Evolutionary conservation across 176 grass and related monocot genomes (phyloP).

Genomic region (Aegilops bicornis): DNA sequence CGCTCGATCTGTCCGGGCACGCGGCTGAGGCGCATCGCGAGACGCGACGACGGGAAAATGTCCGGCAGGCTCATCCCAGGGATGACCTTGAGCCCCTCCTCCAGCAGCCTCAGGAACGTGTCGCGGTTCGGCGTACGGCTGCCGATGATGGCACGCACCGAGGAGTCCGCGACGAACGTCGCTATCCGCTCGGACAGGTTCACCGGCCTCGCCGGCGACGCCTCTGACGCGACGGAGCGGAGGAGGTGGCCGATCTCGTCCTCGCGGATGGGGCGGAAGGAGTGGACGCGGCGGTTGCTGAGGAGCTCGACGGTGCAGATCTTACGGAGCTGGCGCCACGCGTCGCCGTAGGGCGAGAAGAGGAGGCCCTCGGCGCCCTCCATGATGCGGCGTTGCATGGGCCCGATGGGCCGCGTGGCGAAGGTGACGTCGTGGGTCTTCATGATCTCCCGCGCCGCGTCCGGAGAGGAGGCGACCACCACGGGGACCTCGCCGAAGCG

Average conservation of each 20-base stretch:
- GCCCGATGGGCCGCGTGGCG: conserved; percentile 15
- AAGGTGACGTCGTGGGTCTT: conserved; percentile 56
- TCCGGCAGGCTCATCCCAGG: conserved; percentile 37
- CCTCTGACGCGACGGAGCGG: neutral
- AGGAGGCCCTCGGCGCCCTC: conserved; percentile 44
- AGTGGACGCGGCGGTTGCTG: conserved; percentile 40
- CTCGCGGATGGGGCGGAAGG: conserved; percentile 37
- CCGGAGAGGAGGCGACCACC: conserved; percentile 47
- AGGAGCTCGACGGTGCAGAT: conserved; percentile 45
- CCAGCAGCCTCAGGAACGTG: neutral
- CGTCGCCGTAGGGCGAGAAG: conserved; percentile 54
- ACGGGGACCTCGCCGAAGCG: neutral
- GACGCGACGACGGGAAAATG: conserved; percentile 44
- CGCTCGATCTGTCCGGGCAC: neutral
- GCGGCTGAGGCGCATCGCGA: conserved; percentile 8
- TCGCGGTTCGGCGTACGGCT: neutral
- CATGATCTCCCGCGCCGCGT: conserved; percentile 61
- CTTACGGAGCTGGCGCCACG: conserved; percentile 62
- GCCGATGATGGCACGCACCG: conserved; percentile 35
- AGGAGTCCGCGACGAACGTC: neutral
- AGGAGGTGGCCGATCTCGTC: conserved; percentile 37
- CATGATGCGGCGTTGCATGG: conserved; percentile 5
- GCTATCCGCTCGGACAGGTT: neutral
- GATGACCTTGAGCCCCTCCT: neutral
- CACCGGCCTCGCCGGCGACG: conserved; percentile 2